Evolutionary conservation across 2,329 filamentous ascomycete species (phyloP), one percentile per base, ranked within the genome.

Genomic region (Aspergillus thermomutatus): DNA sequence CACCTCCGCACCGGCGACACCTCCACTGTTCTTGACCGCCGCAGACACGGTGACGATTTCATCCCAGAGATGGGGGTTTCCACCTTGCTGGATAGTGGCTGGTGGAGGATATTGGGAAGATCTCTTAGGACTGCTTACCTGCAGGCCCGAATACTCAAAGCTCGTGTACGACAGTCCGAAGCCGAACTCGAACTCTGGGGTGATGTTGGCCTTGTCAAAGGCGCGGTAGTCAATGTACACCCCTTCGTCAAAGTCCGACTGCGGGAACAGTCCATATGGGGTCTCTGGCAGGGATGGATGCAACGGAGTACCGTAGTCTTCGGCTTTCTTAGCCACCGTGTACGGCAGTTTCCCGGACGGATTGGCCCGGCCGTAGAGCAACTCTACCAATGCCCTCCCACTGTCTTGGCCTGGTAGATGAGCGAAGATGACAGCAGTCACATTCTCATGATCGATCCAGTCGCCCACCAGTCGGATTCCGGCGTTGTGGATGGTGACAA

Each of bases 401-500:
- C 81, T 83, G 55, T 87, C 83, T 64, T 89, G 84, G 0, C 87
- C 87, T 0, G 86, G 86, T 0, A 88, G 74, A 64, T 88, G 86
- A 4, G 83, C 86, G 61, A 84, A 84, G 0, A 89, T 76, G 17
- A 89, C 74, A 1, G 81, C 85, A 0, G 85, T 88, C 34, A 89
- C 80, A 59, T 89, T 88, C 7, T 79, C 74, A 56, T 89, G 80
- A 50, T 88, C 81, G 57, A 85, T 77, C 75, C 84, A 89, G 1
- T 75, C 73, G 14, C 63, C 59, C 0, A 88, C 81, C 0, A 86
- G 69, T 1, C 86, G 78, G 9, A 82, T 76, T 0, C 86, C 86
- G 1, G 85, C 84, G 45, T 87, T 88, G 69, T 89, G 86, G 4
- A 88, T 77, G 0, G 87, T 75, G 0, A 88, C 86, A 19, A 89